Conservation (phyloP, 192 early-diverging fungal species). For the Haplosporangium gracile region DNA sequence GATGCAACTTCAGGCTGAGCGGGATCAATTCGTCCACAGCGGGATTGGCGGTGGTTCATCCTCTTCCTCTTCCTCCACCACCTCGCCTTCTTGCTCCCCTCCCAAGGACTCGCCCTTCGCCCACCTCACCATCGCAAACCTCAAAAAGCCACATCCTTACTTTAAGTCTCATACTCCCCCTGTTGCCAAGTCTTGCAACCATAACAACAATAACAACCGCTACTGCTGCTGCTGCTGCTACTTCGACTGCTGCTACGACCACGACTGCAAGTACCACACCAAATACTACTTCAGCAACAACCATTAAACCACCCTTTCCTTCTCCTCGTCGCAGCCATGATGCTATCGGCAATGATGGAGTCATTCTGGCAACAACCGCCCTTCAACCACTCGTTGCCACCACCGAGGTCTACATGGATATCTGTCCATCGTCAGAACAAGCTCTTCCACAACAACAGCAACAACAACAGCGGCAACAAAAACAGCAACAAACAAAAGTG, state of each 20-base stretch:
- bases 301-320: neutral
- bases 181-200: neutral
- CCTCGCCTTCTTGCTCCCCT: slow-evolving; percentile 28
- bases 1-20: slow-evolving; percentile 54
- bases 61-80: slow-evolving; percentile 25
- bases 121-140: slow-evolving; percentile 22
- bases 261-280: neutral
- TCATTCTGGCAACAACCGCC: neutral
- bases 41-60: slow-evolving; percentile 52
- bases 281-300: neutral
- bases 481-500: neutral
- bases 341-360: neutral
- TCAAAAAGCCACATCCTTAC: slow-evolving; percentile 32
- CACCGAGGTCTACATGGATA: slow-evolving; percentile 12
- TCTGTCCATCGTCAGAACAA: neutral
- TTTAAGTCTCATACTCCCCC: neutral
- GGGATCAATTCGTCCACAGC: slow-evolving; percentile 44
- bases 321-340: neutral
- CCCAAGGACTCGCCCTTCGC: slow-evolving; percentile 24
- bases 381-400: neutral
- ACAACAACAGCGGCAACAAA: neutral
- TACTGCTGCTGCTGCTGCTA: neutral
- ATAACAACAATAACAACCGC: neutral
- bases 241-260: neutral
- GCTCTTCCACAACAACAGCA: neutral